Base-by-base conservation (phyloP, 208 protist species). In the Acanthamoeba healyi region DNA sequence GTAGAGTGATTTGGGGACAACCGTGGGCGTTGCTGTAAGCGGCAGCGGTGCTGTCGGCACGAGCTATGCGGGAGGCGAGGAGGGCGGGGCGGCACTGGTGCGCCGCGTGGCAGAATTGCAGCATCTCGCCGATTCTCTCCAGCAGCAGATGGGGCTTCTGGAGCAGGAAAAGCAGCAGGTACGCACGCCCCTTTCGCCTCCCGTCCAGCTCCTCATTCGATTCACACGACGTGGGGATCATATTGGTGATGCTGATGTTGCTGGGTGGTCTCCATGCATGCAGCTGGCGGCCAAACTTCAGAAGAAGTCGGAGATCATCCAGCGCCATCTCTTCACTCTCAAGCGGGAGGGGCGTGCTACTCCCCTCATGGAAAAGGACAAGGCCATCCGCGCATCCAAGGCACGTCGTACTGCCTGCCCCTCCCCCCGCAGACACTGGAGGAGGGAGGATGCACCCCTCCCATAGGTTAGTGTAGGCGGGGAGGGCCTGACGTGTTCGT, bases 261-360 rank as follows among this genome's bases (percentile, higher is more conserved):
- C 29, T 67, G 26, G 15, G 29, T 24, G 29, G n/a, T n/a, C n/a
- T n/a, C n/a, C n/a, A 22, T 56, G 49, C 15, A 7, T 56, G 14
- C n/a, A 72, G 63, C 26, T 72, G 63, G 63, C 26, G 63, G 63
- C 63, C 63, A n/a, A 84, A 36, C 74, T 84, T 12, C 22, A 84
- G 74, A 84, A 84, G 74, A 84, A 84, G 40, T 56, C 74, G 10
- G 40, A 56, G 36, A 56, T 84, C 40, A 84, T 84, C 32, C 74
- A 84, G 42, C 36, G 42, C 7, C 74, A 84, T 24, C 42, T 84
- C 14, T 84, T 84, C 74, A 84, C 74, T 22, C 36, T 84, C n/a
- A 84, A 84, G 36, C 74, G 74, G 5, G 74, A 84, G 32, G 74
- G 74, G 19, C 74, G 74, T 12, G 74, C 74, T 22, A 84, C 40